Evolutionary conservation across 2,329 filamentous ascomycete genomes (phyloP), one percentile per base, ranked within the genome.

Genomic region (Ophiobolus disseminans): DNA sequence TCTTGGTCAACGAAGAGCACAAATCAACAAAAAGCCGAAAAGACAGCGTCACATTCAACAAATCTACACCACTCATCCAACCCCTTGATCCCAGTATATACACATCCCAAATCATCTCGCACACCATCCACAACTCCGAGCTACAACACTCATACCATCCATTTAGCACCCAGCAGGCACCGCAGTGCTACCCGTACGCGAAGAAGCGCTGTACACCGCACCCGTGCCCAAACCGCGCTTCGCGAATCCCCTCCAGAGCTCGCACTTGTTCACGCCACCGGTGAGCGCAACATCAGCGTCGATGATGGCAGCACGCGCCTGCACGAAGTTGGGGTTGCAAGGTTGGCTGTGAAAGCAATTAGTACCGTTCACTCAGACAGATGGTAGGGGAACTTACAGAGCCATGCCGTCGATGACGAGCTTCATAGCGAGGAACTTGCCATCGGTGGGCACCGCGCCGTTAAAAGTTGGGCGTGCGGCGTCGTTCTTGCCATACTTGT

Each of bases 211-310:
- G 48, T 67, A 69, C 25, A 45, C 54, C 1, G 68, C 69, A 34
- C 55, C 58, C 19, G 55, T 50, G 23, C 82, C 82, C 1, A 84
- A 63, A 13, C 82, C 82, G 39, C 82, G 71, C 76, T 83, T 84
- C 1, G 82, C 81, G 56, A 84, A 84, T 0, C 61, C 82, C n/a
- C 58, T 79, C 82, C 82, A 84, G 48, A 84, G 68, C 53, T 75
- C 74, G 41, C 82, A 84, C 13, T 60, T 50, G 64, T 84, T 84
- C 10, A 58, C 64, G 2, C 80, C 82, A 1, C 73, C 75, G 0
- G 81, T 84, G 5, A 84, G 70, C 5, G 75, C 75, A 22, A 65
- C 65, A 58, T 84, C 82, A 0, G 82, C 81, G 45, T 84, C 82
- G 16, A 84, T 58, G 55, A 84, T 84, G 16, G 80, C 80, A 45